phyloP scores from a whole-genome alignment of 2,329 filamentous ascomycete species.

The Chaetomiaceae sp. region DNA sequence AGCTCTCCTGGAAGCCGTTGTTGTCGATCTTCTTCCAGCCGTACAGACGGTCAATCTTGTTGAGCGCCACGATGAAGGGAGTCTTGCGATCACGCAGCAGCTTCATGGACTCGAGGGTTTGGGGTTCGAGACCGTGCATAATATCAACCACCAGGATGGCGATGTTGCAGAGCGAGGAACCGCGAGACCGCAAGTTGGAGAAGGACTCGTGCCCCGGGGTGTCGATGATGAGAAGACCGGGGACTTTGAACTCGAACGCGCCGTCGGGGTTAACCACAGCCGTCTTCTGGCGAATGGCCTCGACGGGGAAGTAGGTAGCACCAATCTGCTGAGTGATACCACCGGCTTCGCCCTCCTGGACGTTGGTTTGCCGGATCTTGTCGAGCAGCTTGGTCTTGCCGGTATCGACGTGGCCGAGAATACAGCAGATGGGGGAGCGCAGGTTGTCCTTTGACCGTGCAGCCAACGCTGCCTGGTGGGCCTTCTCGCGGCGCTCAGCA shows the following conservation, averaged over 20 bases:
- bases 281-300: slow-evolving; percentile 88
- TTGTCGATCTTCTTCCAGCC: slow-evolving; percentile 98
- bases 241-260: slow-evolving; percentile 93
- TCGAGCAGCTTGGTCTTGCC: slow-evolving; percentile 99
- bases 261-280: slow-evolving; percentile 87
- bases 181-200: slow-evolving; percentile 92
- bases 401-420: slow-evolving; percentile 98
- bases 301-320: slow-evolving; percentile 97
- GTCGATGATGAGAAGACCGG: slow-evolving; percentile 92
- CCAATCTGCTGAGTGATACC: slow-evolving; percentile 99
- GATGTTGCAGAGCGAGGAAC: slow-evolving; percentile 98
- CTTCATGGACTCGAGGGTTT: slow-evolving; percentile 96
- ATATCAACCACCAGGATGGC: slow-evolving; percentile 98
- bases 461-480: slow-evolving; percentile 84
- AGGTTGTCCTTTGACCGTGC: slow-evolving; percentile 91
- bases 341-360: slow-evolving; percentile 97
- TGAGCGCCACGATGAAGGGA: slow-evolving; percentile 95
- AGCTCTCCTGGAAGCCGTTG: slow-evolving; percentile 93
- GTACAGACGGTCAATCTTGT: slow-evolving; percentile 99
- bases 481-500: slow-evolving; percentile 79
- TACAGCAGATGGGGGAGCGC: slow-evolving; percentile 97
- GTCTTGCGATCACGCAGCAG: slow-evolving; percentile 89
- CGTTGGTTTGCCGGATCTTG: slow-evolving; percentile 97
- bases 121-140: slow-evolving; percentile 97
- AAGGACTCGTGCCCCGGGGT: slow-evolving; percentile 99